A percentile compares a stretch with the other conserved stretches of the same genome.
Conservation (phyloP, 2,329 filamentous ascomycete genomes). For the Tolypocladium ovalisporum region DNA sequence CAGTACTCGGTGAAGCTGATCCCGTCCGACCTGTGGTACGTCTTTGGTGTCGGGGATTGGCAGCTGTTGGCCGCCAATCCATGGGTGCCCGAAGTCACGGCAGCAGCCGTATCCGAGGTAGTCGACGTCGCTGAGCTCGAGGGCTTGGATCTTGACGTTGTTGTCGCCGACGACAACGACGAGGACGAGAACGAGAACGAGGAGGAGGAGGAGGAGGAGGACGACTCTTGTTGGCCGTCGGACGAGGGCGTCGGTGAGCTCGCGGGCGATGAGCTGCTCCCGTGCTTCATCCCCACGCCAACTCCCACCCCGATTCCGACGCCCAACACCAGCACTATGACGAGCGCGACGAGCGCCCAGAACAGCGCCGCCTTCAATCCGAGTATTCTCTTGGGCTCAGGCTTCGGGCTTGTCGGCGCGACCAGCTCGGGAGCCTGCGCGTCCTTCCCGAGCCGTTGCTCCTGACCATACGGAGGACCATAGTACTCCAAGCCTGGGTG, state of each 20-base stretch:
- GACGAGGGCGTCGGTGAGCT: not conserved
- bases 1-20: slow-evolving; percentile 5
- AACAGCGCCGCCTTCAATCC: not conserved
- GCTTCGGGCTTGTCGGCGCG: not conserved
- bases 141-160: not conserved
- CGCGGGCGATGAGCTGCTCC: not conserved
- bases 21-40: slow-evolving; percentile 3
- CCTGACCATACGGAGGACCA: not conserved
- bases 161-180: not conserved
- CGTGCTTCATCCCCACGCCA: not conserved
- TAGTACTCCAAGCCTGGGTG: not conserved
- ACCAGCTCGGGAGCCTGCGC: not conserved
- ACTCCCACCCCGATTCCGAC: not conserved
- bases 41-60: slow-evolving; percentile 4
- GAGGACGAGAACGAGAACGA: not conserved
- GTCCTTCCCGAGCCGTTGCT: not conserved
- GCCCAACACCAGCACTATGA: not conserved
- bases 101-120: not conserved
- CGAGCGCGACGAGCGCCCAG: not conserved
- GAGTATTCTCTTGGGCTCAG: not conserved
- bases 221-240: not conserved
- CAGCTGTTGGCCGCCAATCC: slow-evolving; percentile 7
- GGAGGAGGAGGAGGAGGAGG: no score
- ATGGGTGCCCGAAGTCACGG: slow-evolving; percentile 4
- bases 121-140: not conserved